Conservation (phyloP, 2,329 filamentous ascomycete species). For the Trichoderma breve region DNA sequence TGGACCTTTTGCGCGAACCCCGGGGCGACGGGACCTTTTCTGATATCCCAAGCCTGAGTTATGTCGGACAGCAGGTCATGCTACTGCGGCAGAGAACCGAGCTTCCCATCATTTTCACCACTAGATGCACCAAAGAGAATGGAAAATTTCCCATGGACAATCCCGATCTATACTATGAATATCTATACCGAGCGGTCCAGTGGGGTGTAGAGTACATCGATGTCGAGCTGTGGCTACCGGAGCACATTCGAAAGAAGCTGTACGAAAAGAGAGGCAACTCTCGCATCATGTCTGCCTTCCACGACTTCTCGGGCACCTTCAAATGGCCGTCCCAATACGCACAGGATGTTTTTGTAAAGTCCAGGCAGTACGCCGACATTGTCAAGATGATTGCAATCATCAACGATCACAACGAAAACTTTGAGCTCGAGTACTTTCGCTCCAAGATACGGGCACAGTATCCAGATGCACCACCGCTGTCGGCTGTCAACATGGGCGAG, state of each 20-base stretch:
- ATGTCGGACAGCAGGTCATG: constrained; percentile 86
- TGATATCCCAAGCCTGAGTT: constrained; percentile 72
- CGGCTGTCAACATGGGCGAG: constrained; percentile 83
- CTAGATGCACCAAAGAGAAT: constrained; percentile 76
- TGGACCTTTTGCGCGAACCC: constrained; percentile 76
- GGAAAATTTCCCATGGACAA: constrained; percentile 83
- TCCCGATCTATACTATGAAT: constrained; percentile 70
- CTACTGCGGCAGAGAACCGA: constrained; percentile 78
- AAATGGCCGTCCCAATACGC: constrained; percentile 77
- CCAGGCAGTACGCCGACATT: constrained; percentile 74
- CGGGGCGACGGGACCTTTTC: constrained; percentile 60
- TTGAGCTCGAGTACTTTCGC: constrained; percentile 86
- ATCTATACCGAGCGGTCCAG: constrained; percentile 79
- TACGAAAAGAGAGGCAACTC: constrained; percentile 72
- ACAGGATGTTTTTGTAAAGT: constrained; percentile 68
- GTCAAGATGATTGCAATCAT: constrained; percentile 90
- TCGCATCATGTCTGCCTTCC: constrained; percentile 87
- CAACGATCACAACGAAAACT: constrained; percentile 79
- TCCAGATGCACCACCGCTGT: constrained; percentile 69
- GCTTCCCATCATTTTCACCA: constrained; percentile 87
- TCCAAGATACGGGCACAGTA: constrained; percentile 70
- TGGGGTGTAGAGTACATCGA: constrained; percentile 91
- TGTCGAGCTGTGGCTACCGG: constrained; percentile 83
- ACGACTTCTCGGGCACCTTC: constrained; percentile 82
- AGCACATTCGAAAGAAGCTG: constrained; percentile 66